phyloP scores from a whole-genome alignment of 768 basidiomycete genomes.

The Fibroporia radiculosa region DNA sequence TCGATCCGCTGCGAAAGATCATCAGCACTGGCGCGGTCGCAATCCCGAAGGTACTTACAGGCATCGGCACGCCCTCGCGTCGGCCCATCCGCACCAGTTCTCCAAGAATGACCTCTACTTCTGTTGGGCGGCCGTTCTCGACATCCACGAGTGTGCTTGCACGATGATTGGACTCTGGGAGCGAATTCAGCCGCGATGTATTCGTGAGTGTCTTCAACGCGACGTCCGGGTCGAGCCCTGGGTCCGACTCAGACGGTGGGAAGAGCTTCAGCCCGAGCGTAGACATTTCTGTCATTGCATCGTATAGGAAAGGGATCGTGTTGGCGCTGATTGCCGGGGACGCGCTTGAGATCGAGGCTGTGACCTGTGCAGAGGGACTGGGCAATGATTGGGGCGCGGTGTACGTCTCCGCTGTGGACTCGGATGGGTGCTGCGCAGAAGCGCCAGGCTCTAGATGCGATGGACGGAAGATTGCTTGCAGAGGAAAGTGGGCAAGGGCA shows the following conservation, averaged over 20 bases:
- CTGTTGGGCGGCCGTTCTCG: slow-evolving; percentile 47
- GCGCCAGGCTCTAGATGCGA: slow-evolving; percentile 30
- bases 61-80: slow-evolving; percentile 35
- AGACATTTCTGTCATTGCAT: slow-evolving; percentile 38
- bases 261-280: slow-evolving; percentile 38
- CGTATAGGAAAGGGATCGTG: slow-evolving; percentile 41
- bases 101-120: slow-evolving; percentile 61
- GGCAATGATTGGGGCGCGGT: background rate
- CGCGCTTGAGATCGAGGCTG: slow-evolving; percentile 9
- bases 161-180: slow-evolving; percentile 37
- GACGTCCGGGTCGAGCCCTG: slow-evolving; percentile 39
- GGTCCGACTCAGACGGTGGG: slow-evolving; percentile 33
- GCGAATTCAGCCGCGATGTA: slow-evolving; percentile 31
- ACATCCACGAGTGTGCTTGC: slow-evolving; percentile 61
- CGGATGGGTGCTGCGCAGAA: slow-evolving; percentile 19
- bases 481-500: slow-evolving; percentile 40
- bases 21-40: background rate
- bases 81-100: slow-evolving; percentile 49
- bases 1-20: slow-evolving; percentile 42
- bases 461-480: slow-evolving; percentile 44
- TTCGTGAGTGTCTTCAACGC: slow-evolving; percentile 31
- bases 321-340: slow-evolving; percentile 30
- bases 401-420: background rate
- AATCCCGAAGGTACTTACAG: slow-evolving; percentile 33
- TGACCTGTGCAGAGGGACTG: background rate